Evolutionary conservation across 169 alveolate genomes (phyloP), one percentile per base, ranked within the genome.

Genomic region (Plasmodium falciparum): DNA sequence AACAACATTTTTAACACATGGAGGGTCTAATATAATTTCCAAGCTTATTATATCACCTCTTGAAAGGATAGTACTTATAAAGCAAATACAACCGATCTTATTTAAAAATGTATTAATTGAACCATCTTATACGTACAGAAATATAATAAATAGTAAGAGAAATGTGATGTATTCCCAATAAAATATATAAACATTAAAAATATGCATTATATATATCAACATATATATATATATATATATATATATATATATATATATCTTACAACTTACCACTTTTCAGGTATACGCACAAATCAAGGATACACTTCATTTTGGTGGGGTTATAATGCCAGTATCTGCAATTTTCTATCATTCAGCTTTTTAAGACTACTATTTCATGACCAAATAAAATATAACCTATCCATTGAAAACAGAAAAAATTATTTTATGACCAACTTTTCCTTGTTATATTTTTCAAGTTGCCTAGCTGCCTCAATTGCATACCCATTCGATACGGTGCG

Each of bases 241-340:
- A 29, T 33, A 65, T n/a, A 20, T 59, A 59, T 29, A 15, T 22
- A 49, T 71, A 20, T 59, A 50, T 65, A 15, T 20, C 1, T 24
- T 24, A 24, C 29, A 24, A 15, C 12, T 22, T 22, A 2, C 15
- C 0, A 15, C 29, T 15, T 6, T 22, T 61, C 26, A 61, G 91
- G 91, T 70, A 83, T 83, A 69, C 43, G 47, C 22, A 49, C 50
- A 47, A 83, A 83, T 17, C 91, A 83, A 70, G 91, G 91, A 15
- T 26, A 54, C 6, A 69, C 80, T 6, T 83, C 85, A 39, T 63
- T 83, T 72, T 83, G 91, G 91, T 83, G 91, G 91, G 91, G 91
- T 49, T 83, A 83, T 43, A 62, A 83, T 33, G 86, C 91, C 11
- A 70, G 85, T 52, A 56, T 83, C 45, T 83, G 47, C 63, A 83